A percentile compares a stretch with the other conserved stretches of the same genome.
Evolutionary conservation across 805 yeast species (phyloP).

Genomic region (Blastobotrys americana): DNA sequence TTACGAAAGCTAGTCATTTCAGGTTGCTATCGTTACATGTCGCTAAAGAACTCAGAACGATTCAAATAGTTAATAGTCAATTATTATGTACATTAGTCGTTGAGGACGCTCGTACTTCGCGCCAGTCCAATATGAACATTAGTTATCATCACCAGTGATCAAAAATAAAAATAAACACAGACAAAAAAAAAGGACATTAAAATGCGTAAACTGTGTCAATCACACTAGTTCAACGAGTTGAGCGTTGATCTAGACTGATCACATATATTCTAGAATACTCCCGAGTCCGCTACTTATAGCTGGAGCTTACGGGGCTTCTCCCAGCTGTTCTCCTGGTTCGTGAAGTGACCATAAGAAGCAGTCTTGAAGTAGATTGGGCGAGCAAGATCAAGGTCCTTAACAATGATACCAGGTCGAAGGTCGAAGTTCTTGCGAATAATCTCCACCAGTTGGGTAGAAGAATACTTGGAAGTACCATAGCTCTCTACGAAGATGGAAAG

Average conservation of each 20-base stretch:
- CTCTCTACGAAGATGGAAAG: constrained; percentile 95
- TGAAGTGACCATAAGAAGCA: constrained; percentile 99
- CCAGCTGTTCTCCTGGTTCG: constrained; percentile 98
- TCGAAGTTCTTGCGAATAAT: constrained; percentile 93
- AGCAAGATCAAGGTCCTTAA: constrained; percentile 92
- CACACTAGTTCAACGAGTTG: constrained; percentile 23
- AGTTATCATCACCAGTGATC: background rate
- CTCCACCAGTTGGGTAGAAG: constrained; percentile 83
- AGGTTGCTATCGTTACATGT: too few relatives aligned
- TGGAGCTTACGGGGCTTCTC: constrained; percentile 71
- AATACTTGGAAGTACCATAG: constrained; percentile 91
- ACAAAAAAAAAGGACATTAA: background rate
- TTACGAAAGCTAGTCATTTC: background rate
- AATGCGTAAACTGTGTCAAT: background rate
- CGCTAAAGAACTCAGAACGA: too few relatives aligned
- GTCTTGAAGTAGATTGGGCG: constrained; percentile 99
- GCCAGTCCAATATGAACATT: too few relatives aligned
- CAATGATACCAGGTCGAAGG: constrained; percentile 99
- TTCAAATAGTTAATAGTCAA: too few relatives aligned
- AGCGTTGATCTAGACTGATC: constrained; percentile 15
- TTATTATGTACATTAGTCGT: constrained; percentile 3
- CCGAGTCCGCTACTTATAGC: constrained; percentile 23
- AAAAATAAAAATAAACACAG: too few relatives aligned
- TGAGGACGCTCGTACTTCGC: background rate
- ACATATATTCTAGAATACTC: background rate